Percentiles rank a stretch among this genome's conserved stretches.
Evolutionary conservation across 2,329 filamentous ascomycete genomes (phyloP).

Genomic region (Ascochyta fabae): DNA sequence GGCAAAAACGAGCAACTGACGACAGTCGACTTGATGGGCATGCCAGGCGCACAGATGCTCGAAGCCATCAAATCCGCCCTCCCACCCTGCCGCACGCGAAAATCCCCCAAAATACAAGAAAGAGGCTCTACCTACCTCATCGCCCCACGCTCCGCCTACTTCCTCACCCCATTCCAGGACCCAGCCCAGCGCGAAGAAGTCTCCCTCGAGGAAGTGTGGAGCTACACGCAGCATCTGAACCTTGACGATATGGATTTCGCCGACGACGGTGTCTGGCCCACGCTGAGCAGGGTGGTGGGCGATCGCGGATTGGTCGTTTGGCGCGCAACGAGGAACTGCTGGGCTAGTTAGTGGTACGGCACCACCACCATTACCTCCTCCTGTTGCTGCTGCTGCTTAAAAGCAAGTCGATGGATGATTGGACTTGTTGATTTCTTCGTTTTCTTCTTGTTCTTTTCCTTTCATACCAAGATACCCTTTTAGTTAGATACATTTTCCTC

Average conservation of each 20-base stretch:
- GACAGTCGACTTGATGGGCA: constrained; percentile 77
- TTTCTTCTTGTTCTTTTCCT: constrained; percentile 9
- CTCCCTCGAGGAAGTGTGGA: constrained; percentile 73
- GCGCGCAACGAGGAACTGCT: constrained; percentile 51
- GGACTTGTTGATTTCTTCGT: too few species aligned
- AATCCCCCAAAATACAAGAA: constrained; percentile 52
- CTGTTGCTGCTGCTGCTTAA: too few species aligned
- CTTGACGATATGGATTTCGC: constrained; percentile 82
- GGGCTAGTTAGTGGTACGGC: constrained; percentile 7
- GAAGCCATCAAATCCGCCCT: constrained; percentile 64
- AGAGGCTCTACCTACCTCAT: constrained; percentile 67
- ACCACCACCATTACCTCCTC: neutral
- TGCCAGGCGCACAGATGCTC: constrained; percentile 67
- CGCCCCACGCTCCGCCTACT: constrained; percentile 73
- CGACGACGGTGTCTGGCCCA: constrained; percentile 76
- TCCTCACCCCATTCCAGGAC: constrained; percentile 64
- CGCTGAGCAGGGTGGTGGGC: constrained; percentile 68
- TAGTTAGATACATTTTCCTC: constrained; percentile 1
- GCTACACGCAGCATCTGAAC: constrained; percentile 71
- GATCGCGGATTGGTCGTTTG: constrained; percentile 55
- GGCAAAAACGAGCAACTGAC: constrained; percentile 74
- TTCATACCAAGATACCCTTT: constrained; percentile 24
- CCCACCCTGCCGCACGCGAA: constrained; percentile 50
- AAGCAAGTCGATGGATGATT: too few species aligned
- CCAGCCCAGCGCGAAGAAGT: constrained; percentile 51